A percentile compares a stretch with the other conserved stretches of the same genome.
These are phyloP conservation scores for Rhizopogon sp. DNA, from an alignment of 768 basidiomycete genomes.

Conservation along the genomic window DNA sequence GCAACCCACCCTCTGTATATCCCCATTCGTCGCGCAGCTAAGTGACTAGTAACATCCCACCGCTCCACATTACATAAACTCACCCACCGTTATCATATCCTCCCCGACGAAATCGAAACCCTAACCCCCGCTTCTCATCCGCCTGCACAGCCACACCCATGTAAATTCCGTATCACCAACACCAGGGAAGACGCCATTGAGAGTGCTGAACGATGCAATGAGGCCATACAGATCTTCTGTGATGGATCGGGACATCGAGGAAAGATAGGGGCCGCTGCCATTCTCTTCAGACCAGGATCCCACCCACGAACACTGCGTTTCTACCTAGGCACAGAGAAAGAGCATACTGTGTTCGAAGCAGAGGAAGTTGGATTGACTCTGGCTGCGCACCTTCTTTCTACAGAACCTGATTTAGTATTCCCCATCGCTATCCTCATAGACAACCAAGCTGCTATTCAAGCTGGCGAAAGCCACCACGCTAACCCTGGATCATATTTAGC, in stretches of 20 bases:
- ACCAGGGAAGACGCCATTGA: neutral
- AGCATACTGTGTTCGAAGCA: conserved; percentile 6
- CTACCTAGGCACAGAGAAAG: conserved; percentile 10
- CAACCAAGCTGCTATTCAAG: conserved; percentile 11
- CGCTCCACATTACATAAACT: conserved; percentile 12
- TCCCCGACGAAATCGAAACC: conserved; percentile 1
- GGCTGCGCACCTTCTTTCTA: conserved; percentile 7
- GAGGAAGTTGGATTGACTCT: neutral
- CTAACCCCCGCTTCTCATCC: neutral
- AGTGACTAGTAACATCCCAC: neutral
- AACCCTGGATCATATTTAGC: neutral
- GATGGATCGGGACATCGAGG: conserved; percentile 9
- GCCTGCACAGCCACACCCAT: neutral
- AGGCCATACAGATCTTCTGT: conserved; percentile 7
- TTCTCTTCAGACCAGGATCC: neutral
- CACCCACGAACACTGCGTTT: neutral
- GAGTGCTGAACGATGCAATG: neutral
- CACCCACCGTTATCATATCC: neutral
- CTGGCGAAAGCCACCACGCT: neutral
- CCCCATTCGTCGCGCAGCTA: neutral
- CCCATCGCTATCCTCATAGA: conserved; percentile 8
- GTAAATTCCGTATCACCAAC: neutral
- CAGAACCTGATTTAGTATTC: neutral
- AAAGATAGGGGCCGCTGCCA: conserved; percentile 13
- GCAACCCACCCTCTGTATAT: conserved; percentile 5